Percentiles rank a stretch among this genome's conserved stretches.
phyloP scores from a whole-genome alignment of 148 eudicot species.

The Mesembryanthemum crystallinum region DNA sequence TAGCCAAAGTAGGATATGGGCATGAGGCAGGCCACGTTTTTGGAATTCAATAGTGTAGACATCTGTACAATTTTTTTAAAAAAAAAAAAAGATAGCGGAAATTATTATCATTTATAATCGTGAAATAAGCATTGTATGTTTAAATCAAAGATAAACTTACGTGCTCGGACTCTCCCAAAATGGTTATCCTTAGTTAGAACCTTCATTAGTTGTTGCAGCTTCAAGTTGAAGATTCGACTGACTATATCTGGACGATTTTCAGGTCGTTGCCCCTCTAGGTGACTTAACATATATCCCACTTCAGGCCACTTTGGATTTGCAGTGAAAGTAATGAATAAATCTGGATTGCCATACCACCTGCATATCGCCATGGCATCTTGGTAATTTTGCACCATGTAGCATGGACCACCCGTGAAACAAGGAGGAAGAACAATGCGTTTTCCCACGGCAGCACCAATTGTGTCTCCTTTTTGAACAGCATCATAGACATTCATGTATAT shows the following conservation, averaged over 20 bases:
- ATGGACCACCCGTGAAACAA: not conserved
- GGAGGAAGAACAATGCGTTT: not conserved
- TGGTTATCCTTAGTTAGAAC: not conserved
- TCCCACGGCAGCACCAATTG: not conserved
- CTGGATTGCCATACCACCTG: not conserved
- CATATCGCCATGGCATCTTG: not conserved
- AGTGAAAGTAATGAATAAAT: not conserved
- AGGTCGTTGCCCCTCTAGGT: not conserved
- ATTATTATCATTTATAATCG: no score
- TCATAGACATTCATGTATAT: not conserved
- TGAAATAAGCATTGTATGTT: not conserved
- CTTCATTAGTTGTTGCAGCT: not conserved
- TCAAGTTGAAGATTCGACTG: not conserved
- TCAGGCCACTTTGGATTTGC: not conserved
- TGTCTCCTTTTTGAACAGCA: not conserved
- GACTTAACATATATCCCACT: not conserved
- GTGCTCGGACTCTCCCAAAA: not conserved
- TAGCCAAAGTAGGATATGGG: not conserved
- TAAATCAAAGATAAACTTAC: not conserved
- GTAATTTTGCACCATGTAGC: conserved; percentile 2
- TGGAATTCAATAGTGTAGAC: not conserved
- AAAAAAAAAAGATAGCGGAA: no score
- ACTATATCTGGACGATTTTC: not conserved
- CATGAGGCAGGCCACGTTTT: not conserved
- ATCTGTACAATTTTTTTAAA: no score